Evolutionary conservation across 1,284 basidiomycete genomes (phyloP).

Genomic region (Fistulinella staudtii): DNA sequence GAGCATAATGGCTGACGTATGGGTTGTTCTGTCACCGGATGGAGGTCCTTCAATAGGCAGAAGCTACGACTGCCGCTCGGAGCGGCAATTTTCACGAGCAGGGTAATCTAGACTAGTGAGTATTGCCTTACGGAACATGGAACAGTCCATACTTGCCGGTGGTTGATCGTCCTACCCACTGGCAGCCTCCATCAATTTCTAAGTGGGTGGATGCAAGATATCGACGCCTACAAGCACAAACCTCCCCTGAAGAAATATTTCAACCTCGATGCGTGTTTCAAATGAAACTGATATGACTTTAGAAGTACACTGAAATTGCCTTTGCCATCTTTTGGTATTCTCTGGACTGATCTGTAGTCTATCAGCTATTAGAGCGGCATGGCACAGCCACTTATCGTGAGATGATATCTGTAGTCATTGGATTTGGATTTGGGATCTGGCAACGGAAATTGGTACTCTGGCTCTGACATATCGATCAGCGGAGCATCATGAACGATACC

Average conservation of each 20-base stretch:
- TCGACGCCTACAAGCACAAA: constrained; percentile 47
- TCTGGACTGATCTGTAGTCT: too few species aligned
- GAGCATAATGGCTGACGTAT: constrained; percentile 76
- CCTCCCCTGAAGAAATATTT: constrained; percentile 62
- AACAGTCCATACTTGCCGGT: too few species aligned
- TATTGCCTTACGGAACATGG: constrained; percentile 8
- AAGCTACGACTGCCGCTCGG: constrained; percentile 57
- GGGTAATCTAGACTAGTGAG: constrained; percentile 76
- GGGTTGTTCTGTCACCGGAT: too few species aligned
- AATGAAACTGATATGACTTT: constrained; percentile 4
- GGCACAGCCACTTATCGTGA: too few species aligned
- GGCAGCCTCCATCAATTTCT: constrained; percentile 68
- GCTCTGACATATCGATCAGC: background rate
- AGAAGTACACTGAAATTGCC: too few species aligned
- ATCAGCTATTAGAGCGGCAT: too few species aligned
- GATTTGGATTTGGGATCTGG: too few species aligned
- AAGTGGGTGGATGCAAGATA: constrained; percentile 76
- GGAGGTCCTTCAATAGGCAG: constrained; percentile 36
- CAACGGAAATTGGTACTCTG: constrained; percentile 4
- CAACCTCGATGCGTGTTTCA: constrained; percentile 55
- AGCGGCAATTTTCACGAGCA: constrained; percentile 66
- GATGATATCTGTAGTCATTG: too few species aligned
- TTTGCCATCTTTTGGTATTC: too few species aligned
- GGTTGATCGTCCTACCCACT: too few species aligned
- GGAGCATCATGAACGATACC: constrained; percentile 41